Evolutionary conservation across 2,329 filamentous ascomycete species (phyloP).

Genomic region (Neurospora sp.): DNA sequence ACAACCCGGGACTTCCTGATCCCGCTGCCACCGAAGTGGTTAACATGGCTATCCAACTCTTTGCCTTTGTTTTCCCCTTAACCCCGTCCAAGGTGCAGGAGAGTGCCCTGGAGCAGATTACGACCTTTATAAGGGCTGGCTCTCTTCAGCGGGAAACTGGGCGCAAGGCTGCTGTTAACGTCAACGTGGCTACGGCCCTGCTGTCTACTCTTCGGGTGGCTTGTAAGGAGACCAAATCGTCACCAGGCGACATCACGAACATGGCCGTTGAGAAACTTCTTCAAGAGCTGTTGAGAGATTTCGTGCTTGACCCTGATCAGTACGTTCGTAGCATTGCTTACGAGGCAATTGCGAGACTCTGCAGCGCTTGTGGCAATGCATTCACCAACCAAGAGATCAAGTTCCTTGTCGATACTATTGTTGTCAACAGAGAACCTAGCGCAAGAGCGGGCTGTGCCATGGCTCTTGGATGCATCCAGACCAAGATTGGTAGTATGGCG

Average conservation of each 20-base stretch:
- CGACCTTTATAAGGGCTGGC: slow-evolving; percentile 74
- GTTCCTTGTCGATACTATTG: slow-evolving; percentile 84
- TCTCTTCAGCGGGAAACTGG: slow-evolving; percentile 77
- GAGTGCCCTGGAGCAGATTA: slow-evolving; percentile 87
- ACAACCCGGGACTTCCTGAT: slow-evolving; percentile 49
- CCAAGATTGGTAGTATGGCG: slow-evolving; percentile 94
- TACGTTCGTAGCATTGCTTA: slow-evolving; percentile 80
- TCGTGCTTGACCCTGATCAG: slow-evolving; percentile 74
- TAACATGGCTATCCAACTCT: slow-evolving; percentile 86
- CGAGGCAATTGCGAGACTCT: slow-evolving; percentile 75
- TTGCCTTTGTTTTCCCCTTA: slow-evolving; percentile 81
- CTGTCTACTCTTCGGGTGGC: slow-evolving; percentile 74
- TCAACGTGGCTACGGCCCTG: slow-evolving; percentile 80
- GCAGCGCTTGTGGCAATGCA: slow-evolving; percentile 70
- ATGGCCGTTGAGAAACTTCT: slow-evolving; percentile 73
- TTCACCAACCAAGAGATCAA: slow-evolving; percentile 84
- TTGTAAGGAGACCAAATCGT: slow-evolving; percentile 65
- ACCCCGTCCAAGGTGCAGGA: slow-evolving; percentile 90
- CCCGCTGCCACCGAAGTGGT: slow-evolving; percentile 88
- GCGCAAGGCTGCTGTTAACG: slow-evolving; percentile 78
- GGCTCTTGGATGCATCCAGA: slow-evolving; percentile 86
- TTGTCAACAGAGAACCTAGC: slow-evolving; percentile 85
- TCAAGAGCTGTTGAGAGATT: slow-evolving; percentile 61
- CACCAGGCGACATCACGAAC: slow-evolving; percentile 63
- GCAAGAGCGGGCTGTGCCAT: slow-evolving; percentile 90